phyloP scores from a whole-genome alignment of 495 filamentous ascomycete species.

The Hypoxylon intermedium region DNA sequence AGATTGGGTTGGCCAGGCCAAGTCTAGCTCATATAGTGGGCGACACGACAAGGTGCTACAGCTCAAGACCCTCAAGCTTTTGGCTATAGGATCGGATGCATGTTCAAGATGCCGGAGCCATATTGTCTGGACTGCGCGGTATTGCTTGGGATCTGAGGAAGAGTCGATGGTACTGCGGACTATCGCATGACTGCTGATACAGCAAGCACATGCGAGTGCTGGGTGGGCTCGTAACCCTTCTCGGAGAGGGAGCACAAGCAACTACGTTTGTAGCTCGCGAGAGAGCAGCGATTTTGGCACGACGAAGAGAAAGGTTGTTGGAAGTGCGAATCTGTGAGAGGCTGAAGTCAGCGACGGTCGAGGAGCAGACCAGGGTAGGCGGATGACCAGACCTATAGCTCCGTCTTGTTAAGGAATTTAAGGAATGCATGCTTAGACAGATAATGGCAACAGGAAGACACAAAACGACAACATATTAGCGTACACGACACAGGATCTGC shows the following conservation, averaged over 20 bases:
- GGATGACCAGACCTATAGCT: constrained; percentile 17
- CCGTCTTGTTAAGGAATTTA: neutral
- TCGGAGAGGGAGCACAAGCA: neutral
- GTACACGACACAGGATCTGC: neutral
- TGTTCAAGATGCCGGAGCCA: neutral
- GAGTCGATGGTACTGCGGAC: constrained; percentile 2
- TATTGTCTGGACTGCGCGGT: constrained; percentile 11
- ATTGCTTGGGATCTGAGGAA: constrained; percentile 1
- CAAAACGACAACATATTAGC: neutral
- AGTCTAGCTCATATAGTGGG: neutral
- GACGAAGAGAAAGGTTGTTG: neutral
- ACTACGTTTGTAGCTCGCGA: neutral
- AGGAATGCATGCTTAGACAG: neutral
- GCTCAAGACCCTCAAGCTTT: neutral
- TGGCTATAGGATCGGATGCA: neutral
- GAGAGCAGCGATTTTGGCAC: neutral
- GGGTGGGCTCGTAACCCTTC: neutral
- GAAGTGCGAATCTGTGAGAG: constrained; percentile 7
- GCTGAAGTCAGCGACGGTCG: constrained; percentile 23
- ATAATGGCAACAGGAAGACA: neutral
- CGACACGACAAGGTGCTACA: neutral
- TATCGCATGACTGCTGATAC: constrained; percentile 11
- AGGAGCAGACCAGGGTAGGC: constrained; percentile 19
- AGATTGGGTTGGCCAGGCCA: neutral
- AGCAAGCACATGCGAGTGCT: neutral